Percentiles rank a stretch among this genome's conserved stretches.
Evolutionary conservation across 78 protist genomes (phyloP).

Genomic region (Dictyostelium discoideum): DNA sequence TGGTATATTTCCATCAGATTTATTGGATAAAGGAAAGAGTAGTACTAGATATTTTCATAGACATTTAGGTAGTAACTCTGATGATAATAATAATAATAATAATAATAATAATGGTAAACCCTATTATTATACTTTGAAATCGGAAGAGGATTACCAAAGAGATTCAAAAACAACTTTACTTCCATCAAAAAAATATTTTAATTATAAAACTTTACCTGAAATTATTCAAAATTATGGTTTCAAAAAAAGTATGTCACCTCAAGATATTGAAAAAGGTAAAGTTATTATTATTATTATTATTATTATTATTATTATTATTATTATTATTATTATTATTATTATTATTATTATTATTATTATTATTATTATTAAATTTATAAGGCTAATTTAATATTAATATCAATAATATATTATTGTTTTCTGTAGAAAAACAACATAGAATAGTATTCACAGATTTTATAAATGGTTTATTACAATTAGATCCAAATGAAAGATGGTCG

Average conservation of each 20-base stretch:
- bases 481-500: conserved; percentile 87
- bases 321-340: too few species aligned
- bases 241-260: conserved; percentile 34
- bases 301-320: too few species aligned
- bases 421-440: conserved; percentile 68
- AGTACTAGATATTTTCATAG: conserved; percentile 49
- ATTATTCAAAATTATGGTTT: conserved; percentile 69
- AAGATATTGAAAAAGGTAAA: conserved; percentile 42
- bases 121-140: conserved; percentile 42
- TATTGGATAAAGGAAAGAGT: conserved; percentile 65
- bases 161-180: conserved; percentile 43
- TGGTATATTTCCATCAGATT: conserved; percentile 79
- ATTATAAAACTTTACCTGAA: conserved; percentile 71
- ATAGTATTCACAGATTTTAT: conserved; percentile 77
- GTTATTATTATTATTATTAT: too few species aligned
- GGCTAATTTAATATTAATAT: too few species aligned
- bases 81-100: background rate
- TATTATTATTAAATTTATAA: too few species aligned
- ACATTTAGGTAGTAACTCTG: background rate
- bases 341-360: too few species aligned
- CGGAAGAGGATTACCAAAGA: conserved; percentile 67
- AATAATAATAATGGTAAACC: background rate
- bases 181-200: conserved; percentile 80
- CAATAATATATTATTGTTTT: background rate
- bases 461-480: conserved; percentile 73